Conservation (phyloP, 139 green algal genomes). For the Pseudopediastrum boryanum region DNA sequence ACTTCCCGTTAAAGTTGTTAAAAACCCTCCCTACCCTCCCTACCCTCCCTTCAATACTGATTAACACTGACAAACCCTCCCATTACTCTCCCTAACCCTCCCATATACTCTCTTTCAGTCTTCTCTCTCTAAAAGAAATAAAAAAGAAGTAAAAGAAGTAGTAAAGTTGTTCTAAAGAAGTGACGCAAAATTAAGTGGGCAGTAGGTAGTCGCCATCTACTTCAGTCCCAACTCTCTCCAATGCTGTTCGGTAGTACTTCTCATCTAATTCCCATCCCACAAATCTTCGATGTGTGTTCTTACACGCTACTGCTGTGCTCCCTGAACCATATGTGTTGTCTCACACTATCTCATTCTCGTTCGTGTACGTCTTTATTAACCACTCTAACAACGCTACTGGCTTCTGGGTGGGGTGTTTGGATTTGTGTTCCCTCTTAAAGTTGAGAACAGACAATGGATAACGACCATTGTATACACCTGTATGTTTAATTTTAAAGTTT, state of each 20-base stretch:
- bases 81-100: no score
- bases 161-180: no score
- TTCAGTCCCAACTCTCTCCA: constrained; percentile 12
- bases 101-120: no score
- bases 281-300: neutral
- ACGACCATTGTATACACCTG: neutral
- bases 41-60: no score
- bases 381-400: constrained; percentile 7
- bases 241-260: neutral
- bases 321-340: constrained; percentile 1
- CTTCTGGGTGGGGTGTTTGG: constrained; percentile 8
- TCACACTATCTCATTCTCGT: neutral
- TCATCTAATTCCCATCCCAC: constrained; percentile 19
- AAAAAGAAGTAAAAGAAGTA: no score
- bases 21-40: no score
- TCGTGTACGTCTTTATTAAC: constrained; percentile 24
- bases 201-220: no score
- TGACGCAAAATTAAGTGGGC: no score
- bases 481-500: neutral
- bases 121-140: no score
- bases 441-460: constrained; percentile 2
- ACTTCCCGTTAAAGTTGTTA: no score
- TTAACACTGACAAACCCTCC: no score
- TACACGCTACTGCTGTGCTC: constrained; percentile 3
- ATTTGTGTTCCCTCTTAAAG: neutral